Evolutionary conservation across 2,329 filamentous ascomycete genomes (phyloP).

Genomic region (Biscogniauxia marginata): DNA sequence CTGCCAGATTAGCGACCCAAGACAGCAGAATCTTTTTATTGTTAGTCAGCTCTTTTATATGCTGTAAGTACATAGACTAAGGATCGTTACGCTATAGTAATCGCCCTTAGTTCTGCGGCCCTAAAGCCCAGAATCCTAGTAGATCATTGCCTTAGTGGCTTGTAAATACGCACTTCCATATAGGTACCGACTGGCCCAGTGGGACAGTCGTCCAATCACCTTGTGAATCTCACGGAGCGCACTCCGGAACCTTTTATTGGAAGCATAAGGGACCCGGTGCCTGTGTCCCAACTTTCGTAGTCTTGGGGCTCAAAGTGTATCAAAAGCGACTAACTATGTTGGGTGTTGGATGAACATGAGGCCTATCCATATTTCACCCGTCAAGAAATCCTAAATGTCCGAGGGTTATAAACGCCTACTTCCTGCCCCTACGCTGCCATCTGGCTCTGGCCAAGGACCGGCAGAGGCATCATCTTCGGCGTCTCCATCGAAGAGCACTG

Average conservation of each 20-base stretch:
- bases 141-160: neutral
- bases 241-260: neutral
- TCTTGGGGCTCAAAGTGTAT: neutral
- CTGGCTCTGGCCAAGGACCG: slow-evolving; percentile 8
- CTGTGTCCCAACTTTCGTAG: neutral
- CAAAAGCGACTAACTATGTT: neutral
- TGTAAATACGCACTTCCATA: neutral
- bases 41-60: neutral
- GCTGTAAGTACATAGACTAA: neutral
- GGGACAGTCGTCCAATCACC: neutral
- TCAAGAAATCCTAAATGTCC: slow-evolving; percentile 10
- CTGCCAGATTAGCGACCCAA: neutral
- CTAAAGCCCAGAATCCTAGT: neutral
- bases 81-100: neutral
- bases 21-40: neutral
- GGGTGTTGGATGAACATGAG: neutral
- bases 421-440: slow-evolving; percentile 17
- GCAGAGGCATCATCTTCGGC: slow-evolving; percentile 9
- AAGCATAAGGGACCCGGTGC: neutral
- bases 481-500: slow-evolving; percentile 5
- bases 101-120: neutral
- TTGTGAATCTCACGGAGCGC: neutral
- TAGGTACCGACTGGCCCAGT: neutral
- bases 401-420: slow-evolving; percentile 22
- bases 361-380: neutral